These are phyloP conservation scores for Leccinum truebloodii DNA, from an alignment of 768 basidiomycete species.

Conservation along the genomic window DNA sequence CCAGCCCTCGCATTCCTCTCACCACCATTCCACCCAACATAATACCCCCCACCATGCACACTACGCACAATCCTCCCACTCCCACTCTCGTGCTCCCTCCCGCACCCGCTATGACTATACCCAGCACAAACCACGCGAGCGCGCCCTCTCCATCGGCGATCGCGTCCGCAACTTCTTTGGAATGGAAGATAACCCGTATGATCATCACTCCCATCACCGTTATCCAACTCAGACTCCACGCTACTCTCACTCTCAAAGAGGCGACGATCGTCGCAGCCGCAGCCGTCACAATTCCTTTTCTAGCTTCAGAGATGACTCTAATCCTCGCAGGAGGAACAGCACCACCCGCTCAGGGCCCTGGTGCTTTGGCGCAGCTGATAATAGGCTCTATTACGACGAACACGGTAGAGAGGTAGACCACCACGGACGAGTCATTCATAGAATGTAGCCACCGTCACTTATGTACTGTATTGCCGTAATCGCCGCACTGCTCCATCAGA, in stretches of 20 bases:
- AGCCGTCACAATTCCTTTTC: conserved; percentile 30
- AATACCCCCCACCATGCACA: conserved; percentile 8
- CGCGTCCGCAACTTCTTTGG: conserved; percentile 43
- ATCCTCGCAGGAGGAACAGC: conserved; percentile 21
- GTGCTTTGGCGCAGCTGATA: conserved; percentile 23
- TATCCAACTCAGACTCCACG: conserved; percentile 10
- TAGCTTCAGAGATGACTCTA: conserved; percentile 20
- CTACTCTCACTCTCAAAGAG: neutral
- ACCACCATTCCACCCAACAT: conserved; percentile 15
- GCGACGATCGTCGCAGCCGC: conserved; percentile 22
- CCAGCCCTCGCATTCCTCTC: conserved; percentile 23
- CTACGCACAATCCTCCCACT: conserved; percentile 9
- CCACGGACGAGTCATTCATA: conserved; percentile 26
- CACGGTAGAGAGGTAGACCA: conserved; percentile 32
- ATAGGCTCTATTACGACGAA: conserved; percentile 21
- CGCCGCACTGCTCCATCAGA: conserved; percentile 1
- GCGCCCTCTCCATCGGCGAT: conserved; percentile 33
- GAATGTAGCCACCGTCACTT: conserved; percentile 18
- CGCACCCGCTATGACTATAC: conserved; percentile 11
- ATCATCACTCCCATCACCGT: conserved; percentile 11
- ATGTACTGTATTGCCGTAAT: neutral
- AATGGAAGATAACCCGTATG: neutral
- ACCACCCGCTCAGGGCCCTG: conserved; percentile 22
- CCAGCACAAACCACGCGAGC: conserved; percentile 15
- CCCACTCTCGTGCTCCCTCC: conserved; percentile 19